These are phyloP conservation scores for Cutaneotrichosporon dermatis DNA, from an alignment of 1,284 basidiomycete species.

Conservation along the genomic window DNA sequence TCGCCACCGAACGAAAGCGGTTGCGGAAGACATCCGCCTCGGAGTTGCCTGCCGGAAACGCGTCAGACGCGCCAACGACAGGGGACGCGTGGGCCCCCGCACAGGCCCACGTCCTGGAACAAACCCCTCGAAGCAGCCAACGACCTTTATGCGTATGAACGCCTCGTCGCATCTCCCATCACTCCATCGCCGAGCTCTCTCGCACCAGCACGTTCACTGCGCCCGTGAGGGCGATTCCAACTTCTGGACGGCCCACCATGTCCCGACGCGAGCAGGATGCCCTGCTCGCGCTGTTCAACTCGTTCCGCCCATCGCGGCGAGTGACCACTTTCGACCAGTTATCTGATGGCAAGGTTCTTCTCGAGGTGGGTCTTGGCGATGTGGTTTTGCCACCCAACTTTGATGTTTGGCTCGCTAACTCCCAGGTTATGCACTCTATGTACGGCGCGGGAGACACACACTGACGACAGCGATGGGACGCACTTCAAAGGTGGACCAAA, in stretches of 20 bases:
- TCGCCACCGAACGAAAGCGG: too few species aligned
- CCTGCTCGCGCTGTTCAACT: slow-evolving; percentile 43
- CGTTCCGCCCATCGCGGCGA: slow-evolving; percentile 32
- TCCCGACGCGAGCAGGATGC: slow-evolving; percentile 41
- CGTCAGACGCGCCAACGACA: too few species aligned
- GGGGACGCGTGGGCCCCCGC: too few species aligned
- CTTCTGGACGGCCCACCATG: slow-evolving; percentile 11
- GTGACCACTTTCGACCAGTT: slow-evolving; percentile 39
- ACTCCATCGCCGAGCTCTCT: too few species aligned
- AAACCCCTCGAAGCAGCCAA: too few species aligned
- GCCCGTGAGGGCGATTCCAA: neutral
- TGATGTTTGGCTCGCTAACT: neutral
- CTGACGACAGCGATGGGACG: slow-evolving; percentile 16
- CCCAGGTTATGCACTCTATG: slow-evolving; percentile 21
- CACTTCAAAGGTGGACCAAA: slow-evolving; percentile 35
- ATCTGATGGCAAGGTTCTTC: slow-evolving; percentile 40
- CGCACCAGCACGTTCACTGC: neutral
- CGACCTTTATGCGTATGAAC: too few species aligned
- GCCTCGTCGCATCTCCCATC: too few species aligned
- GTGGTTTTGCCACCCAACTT: too few species aligned
- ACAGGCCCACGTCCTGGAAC: too few species aligned
- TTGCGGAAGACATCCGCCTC: too few species aligned
- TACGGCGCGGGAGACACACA: neutral
- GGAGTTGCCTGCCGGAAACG: too few species aligned
- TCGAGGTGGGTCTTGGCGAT: slow-evolving; percentile 34